These are phyloP conservation scores for Kuraishia ogatae DNA, from an alignment of 805 yeast species.

Conservation along the genomic window DNA sequence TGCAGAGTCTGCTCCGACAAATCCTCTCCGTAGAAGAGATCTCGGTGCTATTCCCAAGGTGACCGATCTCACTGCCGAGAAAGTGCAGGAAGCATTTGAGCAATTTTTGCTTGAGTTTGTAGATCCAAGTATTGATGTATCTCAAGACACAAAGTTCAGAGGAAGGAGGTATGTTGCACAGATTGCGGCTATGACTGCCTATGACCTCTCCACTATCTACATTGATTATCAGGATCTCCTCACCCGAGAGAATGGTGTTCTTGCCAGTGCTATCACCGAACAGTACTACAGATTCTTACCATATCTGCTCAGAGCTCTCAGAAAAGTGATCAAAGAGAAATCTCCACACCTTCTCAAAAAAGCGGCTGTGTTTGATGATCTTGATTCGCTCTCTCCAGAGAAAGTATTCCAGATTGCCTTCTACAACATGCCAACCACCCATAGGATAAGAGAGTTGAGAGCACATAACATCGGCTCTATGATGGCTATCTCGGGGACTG, in stretches of 20 bases:
- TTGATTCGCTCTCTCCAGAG: conserved; percentile 41
- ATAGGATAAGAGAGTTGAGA: conserved; percentile 82
- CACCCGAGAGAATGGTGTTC: conserved; percentile 71
- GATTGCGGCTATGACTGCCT: conserved; percentile 69
- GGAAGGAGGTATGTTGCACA: conserved; percentile 70
- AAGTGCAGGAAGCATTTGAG: conserved; percentile 87
- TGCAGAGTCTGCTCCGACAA: conserved; percentile 17
- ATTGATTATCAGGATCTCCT: conserved; percentile 78
- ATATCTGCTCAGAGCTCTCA: conserved; percentile 66
- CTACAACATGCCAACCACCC: conserved; percentile 72
- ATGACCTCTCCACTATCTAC: conserved; percentile 70
- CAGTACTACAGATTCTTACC: conserved; percentile 93
- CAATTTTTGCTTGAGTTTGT: conserved; percentile 64
- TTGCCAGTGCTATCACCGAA: conserved; percentile 82
- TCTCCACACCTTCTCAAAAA: conserved; percentile 62
- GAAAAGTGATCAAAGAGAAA: conserved; percentile 59
- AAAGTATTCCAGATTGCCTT: conserved; percentile 85
- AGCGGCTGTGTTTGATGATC: conserved; percentile 20
- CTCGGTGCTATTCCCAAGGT: conserved; percentile 75
- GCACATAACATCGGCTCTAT: conserved; percentile 84
- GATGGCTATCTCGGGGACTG: conserved; percentile 85
- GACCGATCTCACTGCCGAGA: conserved; percentile 85
- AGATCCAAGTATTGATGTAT: conserved; percentile 21
- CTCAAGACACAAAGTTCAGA: conserved; percentile 29
- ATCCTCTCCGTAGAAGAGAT: conserved; percentile 42